These are phyloP conservation scores for Picochlorum sp. DNA, from an alignment of 139 green algal species.

Conservation along the genomic window DNA sequence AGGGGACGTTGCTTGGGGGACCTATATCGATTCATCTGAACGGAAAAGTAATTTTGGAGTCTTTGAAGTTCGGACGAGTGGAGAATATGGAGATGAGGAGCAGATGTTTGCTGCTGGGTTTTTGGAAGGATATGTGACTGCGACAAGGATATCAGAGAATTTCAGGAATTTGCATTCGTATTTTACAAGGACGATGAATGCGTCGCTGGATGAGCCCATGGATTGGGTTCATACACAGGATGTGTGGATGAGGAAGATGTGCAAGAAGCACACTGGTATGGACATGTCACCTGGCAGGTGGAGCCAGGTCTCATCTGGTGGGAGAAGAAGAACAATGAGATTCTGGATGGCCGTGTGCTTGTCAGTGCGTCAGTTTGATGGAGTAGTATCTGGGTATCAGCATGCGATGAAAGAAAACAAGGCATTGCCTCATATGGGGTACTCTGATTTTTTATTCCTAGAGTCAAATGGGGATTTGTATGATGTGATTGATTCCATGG, in stretches of 20 bases:
- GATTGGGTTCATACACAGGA: slow-evolving; percentile 45
- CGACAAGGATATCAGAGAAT: slow-evolving; percentile 45
- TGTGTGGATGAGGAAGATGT: slow-evolving; percentile 24
- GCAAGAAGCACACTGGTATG: slow-evolving; percentile 1
- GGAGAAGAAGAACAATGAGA: neutral
- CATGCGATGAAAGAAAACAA: neutral
- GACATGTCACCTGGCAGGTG: neutral
- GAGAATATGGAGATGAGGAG: slow-evolving; percentile 7
- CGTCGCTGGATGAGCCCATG: slow-evolving; percentile 22
- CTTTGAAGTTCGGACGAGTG: slow-evolving; percentile 28
- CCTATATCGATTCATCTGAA: slow-evolving; percentile 33
- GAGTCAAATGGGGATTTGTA: slow-evolving; percentile 53
- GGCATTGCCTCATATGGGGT: slow-evolving; percentile 18
- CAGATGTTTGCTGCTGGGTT: slow-evolving; percentile 46
- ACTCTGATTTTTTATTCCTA: slow-evolving; percentile 51
- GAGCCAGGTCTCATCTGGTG: neutral
- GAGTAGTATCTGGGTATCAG: slow-evolving; percentile 50
- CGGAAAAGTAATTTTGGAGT: slow-evolving; percentile 52
- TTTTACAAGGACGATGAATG: slow-evolving; percentile 29
- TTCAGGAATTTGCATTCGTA: slow-evolving; percentile 44
- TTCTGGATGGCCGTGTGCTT: slow-evolving; percentile 39
- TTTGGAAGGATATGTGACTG: slow-evolving; percentile 52
- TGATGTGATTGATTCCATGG: slow-evolving; percentile 23
- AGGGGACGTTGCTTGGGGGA: slow-evolving; percentile 25
- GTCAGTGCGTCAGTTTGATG: slow-evolving; percentile 51